A percentile compares a stretch with the other conserved stretches of the same genome.
These are phyloP conservation scores for Neurospora intermedia DNA, from an alignment of 495 filamentous ascomycete genomes.

Conservation along the genomic window DNA sequence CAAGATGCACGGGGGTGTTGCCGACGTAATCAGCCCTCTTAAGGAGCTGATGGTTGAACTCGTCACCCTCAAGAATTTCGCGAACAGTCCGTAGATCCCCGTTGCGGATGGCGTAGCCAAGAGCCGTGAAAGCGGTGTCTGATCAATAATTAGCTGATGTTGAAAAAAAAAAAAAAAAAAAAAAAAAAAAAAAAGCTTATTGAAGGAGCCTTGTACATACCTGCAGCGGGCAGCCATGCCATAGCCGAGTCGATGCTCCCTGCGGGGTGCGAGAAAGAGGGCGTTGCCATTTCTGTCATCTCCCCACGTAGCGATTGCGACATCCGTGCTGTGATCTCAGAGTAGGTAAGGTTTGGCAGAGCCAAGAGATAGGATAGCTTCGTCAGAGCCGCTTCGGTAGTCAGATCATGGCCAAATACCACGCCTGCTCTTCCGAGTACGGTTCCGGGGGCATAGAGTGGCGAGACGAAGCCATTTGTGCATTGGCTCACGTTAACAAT, in stretches of 20 bases:
- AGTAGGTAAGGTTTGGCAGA: slow-evolving; percentile 44
- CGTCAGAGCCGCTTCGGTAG: slow-evolving; percentile 84
- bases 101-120: slow-evolving; percentile 72
- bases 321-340: slow-evolving; percentile 62
- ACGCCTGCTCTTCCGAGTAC: slow-evolving; percentile 79
- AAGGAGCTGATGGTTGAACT: slow-evolving; percentile 48
- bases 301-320: slow-evolving; percentile 69
- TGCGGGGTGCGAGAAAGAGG: slow-evolving; percentile 62
- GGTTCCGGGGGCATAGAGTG: slow-evolving; percentile 87
- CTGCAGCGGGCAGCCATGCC: slow-evolving; percentile 22
- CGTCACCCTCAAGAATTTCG: slow-evolving; percentile 55
- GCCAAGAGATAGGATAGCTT: slow-evolving; percentile 88
- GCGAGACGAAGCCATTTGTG: slow-evolving; percentile 74
- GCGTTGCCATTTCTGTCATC: slow-evolving; percentile 59
- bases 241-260: slow-evolving; percentile 26
- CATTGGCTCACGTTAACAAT: slow-evolving; percentile 95
- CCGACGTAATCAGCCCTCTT: slow-evolving; percentile 78
- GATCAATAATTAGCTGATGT: slow-evolving; percentile 9
- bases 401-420: slow-evolving; percentile 88
- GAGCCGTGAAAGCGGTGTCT: slow-evolving; percentile 52
- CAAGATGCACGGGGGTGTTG: slow-evolving; percentile 69
- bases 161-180: too few species aligned
- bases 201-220: slow-evolving; percentile 7
- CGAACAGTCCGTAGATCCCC: slow-evolving; percentile 55
- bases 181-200: too few species aligned